Evolutionary conservation across 139 green algal genomes (phyloP).

Genomic region (Chara braunii): DNA sequence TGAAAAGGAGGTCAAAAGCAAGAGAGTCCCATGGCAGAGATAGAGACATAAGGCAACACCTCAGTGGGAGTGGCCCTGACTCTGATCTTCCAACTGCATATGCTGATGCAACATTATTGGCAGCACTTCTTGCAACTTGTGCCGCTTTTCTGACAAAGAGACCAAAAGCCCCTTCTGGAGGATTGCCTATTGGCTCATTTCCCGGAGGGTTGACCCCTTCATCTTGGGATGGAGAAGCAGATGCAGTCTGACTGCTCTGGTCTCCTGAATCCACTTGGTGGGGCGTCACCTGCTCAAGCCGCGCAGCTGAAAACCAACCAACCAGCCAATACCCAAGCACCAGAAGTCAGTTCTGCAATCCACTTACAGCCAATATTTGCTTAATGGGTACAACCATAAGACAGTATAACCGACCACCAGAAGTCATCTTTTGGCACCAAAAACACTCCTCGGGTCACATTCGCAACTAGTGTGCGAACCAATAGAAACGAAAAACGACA

Average conservation of each 20-base stretch:
- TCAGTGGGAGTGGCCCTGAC: conserved; percentile 3
- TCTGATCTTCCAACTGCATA: neutral
- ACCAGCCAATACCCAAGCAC: neutral
- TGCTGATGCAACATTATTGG: neutral
- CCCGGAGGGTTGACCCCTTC: neutral
- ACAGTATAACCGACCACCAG: neutral
- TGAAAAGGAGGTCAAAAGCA: conserved; percentile 37
- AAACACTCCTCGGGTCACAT: no score
- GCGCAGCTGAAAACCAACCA: neutral
- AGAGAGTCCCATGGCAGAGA: conserved; percentile 34
- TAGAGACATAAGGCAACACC: conserved; percentile 31
- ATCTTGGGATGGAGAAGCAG: neutral
- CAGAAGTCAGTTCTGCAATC: conserved; percentile 5
- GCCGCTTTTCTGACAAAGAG: neutral
- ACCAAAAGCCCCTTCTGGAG: conserved; percentile 1
- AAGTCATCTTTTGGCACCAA: no score
- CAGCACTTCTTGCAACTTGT: neutral
- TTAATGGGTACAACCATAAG: neutral
- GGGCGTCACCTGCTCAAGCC: neutral
- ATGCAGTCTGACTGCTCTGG: neutral
- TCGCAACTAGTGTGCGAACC: no score
- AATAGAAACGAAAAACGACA: no score
- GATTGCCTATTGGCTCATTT: neutral
- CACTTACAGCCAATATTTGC: neutral
- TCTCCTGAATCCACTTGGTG: neutral